Evolutionary conservation across 805 yeast species (phyloP).

Genomic region (Blastobotrys peoriensis): DNA sequence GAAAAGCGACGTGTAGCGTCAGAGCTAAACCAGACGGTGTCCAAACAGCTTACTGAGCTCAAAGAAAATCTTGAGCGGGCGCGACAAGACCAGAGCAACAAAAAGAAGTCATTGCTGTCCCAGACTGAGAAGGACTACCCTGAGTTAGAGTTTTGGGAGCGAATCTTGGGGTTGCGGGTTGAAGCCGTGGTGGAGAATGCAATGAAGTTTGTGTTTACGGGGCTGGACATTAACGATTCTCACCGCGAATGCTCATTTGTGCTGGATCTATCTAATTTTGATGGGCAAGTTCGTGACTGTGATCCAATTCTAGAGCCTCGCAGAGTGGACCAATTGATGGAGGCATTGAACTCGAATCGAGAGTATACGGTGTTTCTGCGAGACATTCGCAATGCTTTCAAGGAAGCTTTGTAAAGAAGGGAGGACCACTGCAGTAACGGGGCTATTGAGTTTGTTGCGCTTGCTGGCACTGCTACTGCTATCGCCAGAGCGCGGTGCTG

Average conservation of each 20-base stretch:
- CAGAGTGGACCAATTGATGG: conserved; percentile 17
- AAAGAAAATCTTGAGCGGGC: conserved; percentile 28
- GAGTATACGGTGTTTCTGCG: conserved; percentile 24
- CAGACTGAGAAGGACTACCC: conserved; percentile 47
- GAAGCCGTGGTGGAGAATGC: conserved; percentile 44
- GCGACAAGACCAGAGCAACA: conserved; percentile 30
- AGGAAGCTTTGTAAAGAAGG: conserved; percentile 8
- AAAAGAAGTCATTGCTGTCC: conserved; percentile 29
- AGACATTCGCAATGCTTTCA: conserved; percentile 25
- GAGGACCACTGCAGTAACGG: too few species aligned
- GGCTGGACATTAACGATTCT: conserved; percentile 41
- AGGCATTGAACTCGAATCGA: conserved; percentile 21
- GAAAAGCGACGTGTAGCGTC: conserved; percentile 23
- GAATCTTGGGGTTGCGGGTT: conserved; percentile 48
- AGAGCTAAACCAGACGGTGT: conserved; percentile 17
- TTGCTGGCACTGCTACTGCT: too few species aligned
- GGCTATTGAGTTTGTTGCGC: too few species aligned
- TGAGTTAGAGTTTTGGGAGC: conserved; percentile 48
- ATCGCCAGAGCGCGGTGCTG: too few species aligned
- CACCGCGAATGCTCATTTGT: conserved; percentile 39
- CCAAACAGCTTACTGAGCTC: conserved; percentile 30
- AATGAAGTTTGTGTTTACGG: conserved; percentile 44
- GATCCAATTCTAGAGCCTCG: conserved; percentile 35
- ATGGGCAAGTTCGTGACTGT: conserved; percentile 31
- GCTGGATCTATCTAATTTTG: conserved; percentile 40